A percentile compares a stretch with the other conserved stretches of the same genome.
Conservation (phyloP, 176 grass and related monocot genomes). For the Cymbopogon citratus region DNA sequence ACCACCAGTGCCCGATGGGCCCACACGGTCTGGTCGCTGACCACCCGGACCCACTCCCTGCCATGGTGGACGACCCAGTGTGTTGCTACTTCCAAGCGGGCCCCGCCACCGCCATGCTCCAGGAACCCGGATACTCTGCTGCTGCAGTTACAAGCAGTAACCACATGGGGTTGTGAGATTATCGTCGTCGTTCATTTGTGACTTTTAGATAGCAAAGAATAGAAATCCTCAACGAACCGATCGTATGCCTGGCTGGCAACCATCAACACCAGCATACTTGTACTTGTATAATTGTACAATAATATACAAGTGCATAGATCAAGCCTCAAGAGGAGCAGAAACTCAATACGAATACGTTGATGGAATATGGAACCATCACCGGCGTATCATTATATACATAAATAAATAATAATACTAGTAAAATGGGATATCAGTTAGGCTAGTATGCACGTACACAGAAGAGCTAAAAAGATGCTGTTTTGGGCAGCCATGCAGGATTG, state of each 20-base stretch:
- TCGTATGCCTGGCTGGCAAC: background rate
- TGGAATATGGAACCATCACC: background rate
- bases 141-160: background rate
- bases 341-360: conserved; percentile 23
- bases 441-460: conserved; percentile 24
- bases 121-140: background rate
- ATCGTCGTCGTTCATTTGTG: background rate
- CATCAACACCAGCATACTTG: background rate
- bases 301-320: conserved; percentile 12
- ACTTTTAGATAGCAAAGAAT: conserved; percentile 12
- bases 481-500: background rate
- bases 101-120: background rate
- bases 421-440: conserved; percentile 33
- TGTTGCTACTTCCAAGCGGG: conserved; percentile 37
- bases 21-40: background rate
- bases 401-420: background rate
- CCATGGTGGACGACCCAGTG: conserved; percentile 26
- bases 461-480: background rate
- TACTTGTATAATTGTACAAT: conserved; percentile 24
- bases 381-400: background rate
- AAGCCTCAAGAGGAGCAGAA: conserved; percentile 6
- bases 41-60: conserved; percentile 23
- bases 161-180: background rate
- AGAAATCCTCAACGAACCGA: background rate
- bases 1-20: conserved; percentile 20